Base-by-base conservation (phyloP, 257 asterid genomes). In the Prunella vulgaris region DNA sequence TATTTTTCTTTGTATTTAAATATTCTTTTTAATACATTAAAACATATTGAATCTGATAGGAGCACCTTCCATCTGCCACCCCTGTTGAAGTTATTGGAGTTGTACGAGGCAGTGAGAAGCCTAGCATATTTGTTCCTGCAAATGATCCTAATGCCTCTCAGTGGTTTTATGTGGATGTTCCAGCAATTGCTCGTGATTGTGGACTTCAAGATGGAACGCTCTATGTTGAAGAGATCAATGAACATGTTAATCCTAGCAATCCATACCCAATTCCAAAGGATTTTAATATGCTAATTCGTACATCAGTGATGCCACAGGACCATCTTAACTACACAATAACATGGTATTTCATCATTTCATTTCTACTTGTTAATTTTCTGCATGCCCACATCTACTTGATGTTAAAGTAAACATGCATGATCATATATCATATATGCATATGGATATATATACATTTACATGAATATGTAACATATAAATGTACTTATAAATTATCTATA, bases 291-390 rank as follows among this genome's bases (percentile, higher is more conserved):
- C 82, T 93, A 42, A 82, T 87, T 59, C 87, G 83, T 58, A 88
- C 93, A 66, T 90, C 99, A 49, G 96, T 89, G 14, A 93, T 93
- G 99, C 97, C 97, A 17, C 97, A 86, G 74, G 95, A 93, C 77
- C 99, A 90, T 82, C 88, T 93, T 38, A 88, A 93, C 83, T 90
- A 93, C 74, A 84, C 80, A 52, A 40, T 93, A 58, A 93, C 97
- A 68, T 93, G 99, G 99, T 93, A 88, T 20, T 56, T 52, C 63
- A 5, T 32, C 76, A 13, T 42, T 72, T 60, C 69, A 49, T 64
- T 53, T 44, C 66, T 42, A 57, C 33, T 49, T 42, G 4, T n/a
- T 42, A 6, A 44, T 76, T 14, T 30, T 68, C 7, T 53, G 40
- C 72, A 56, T 64, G 53, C 46, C 61, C n/a, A n/a, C n/a, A n/a